Evolutionary conservation across 2,329 filamentous ascomycete genomes (phyloP).

Genomic region (Geosmithia putterillii): DNA sequence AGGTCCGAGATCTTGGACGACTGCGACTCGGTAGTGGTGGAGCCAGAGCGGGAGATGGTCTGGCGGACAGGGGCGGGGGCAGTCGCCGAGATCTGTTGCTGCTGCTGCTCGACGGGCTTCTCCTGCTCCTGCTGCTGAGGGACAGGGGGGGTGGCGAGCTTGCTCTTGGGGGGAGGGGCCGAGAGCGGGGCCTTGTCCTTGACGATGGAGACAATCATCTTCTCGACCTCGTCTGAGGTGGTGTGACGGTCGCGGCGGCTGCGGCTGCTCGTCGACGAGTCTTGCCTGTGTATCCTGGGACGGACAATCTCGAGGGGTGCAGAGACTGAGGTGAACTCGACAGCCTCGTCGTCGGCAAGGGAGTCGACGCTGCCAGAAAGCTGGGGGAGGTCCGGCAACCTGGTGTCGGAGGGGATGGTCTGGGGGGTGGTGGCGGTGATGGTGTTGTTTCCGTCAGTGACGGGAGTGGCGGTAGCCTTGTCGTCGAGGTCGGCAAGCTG

Average conservation of each 20-base stretch:
- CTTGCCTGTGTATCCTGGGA: constrained; percentile 57
- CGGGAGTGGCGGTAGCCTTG: constrained; percentile 48
- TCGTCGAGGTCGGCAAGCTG: constrained; percentile 61
- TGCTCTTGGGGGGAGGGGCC: constrained; percentile 14
- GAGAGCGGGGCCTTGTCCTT: constrained; percentile 61
- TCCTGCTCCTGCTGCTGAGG: constrained; percentile 28
- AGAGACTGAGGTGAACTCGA: constrained; percentile 43
- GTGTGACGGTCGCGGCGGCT: constrained; percentile 79
- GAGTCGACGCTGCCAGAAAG: constrained; percentile 72
- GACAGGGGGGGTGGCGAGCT: constrained; percentile 2
- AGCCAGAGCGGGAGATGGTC: constrained; percentile 20
- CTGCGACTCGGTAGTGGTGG: constrained; percentile 29
- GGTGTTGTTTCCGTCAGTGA: constrained; percentile 52
- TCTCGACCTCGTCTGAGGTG: constrained; percentile 83
- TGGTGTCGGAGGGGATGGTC: constrained; percentile 30
- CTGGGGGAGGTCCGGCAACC: constrained; percentile 48
- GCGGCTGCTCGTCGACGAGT: constrained; percentile 58
- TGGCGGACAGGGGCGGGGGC: constrained; percentile 12
- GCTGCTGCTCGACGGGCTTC: too few relatives aligned
- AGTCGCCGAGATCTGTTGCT: too few relatives aligned
- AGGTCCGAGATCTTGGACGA: constrained; percentile 48
- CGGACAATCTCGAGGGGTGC: constrained; percentile 46
- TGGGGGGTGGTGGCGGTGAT: constrained; percentile 31
- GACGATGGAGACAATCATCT: constrained; percentile 89
- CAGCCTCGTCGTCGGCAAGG: constrained; percentile 53